Base-by-base conservation (phyloP, 73 alveolate species). In the Tetrahymena borealis region DNA sequence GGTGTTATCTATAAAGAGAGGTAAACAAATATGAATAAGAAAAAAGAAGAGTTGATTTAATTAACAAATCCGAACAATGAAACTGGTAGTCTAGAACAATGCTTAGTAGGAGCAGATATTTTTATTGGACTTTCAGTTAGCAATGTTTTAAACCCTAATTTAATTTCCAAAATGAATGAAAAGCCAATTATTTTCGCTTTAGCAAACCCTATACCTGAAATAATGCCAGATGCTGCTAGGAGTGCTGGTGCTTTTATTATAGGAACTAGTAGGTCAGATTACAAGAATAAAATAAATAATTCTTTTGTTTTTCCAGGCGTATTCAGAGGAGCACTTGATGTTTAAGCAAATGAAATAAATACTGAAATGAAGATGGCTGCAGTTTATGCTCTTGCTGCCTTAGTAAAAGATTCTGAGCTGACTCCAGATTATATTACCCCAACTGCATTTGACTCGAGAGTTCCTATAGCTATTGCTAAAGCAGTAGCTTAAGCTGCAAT, bases 1-100 rank as follows among this genome's bases (percentile, higher is more conserved):
- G 99, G 99, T 13, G 96, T 94, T 38, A 96, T 96, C 36, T 97
- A 97, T 90, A 95, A 96, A 94, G 98, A 98, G 37, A 97, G 99
- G n/a, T n/a, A n/a, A n/a, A n/a, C n/a, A n/a, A n/a, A n/a, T n/a
- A n/a, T n/a, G n/a, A n/a, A n/a, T n/a, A n/a, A n/a, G n/a, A n/a
- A n/a, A n/a, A n/a, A n/a, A n/a, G n/a, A n/a, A n/a, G n/a, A n/a
- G n/a, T n/a, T n/a, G n/a, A n/a, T n/a, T n/a, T n/a, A n/a, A n/a
- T n/a, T n/a, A n/a, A n/a, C n/a, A n/a, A n/a, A n/a, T n/a, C n/a
- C n/a, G n/a, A n/a, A n/a, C n/a, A n/a, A n/a, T n/a, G n/a, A n/a
- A n/a, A n/a, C n/a, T n/a, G n/a, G n/a, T n/a, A n/a, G n/a, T n/a
- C n/a, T 96, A 4, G 94, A 90, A 78, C 96, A 96, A 1, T 96